Base-by-base conservation (phyloP, 2,329 filamentous ascomycete species). In the Westerdykella sp. region DNA sequence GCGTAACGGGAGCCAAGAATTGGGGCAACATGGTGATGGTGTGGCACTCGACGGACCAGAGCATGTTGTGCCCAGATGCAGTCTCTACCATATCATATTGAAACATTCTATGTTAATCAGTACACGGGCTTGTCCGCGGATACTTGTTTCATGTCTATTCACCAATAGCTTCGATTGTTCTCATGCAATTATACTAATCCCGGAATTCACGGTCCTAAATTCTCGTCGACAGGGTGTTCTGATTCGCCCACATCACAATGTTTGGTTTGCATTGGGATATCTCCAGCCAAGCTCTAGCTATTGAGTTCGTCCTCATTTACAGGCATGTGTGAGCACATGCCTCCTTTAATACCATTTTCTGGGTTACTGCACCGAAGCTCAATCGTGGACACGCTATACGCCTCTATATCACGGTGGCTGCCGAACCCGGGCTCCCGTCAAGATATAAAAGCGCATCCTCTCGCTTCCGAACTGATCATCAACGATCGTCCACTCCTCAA, bases 41-140 rank as follows among this genome's bases (percentile, higher is more conserved):
- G 32, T 18, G 32, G 32, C 16, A 15, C 13, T 18, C n/a, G 32
- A 11, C 32, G 32, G 32, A 35, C 18, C n/a, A 15, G 32, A 28
- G 32, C 32, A 12, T 35, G n/a, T 35, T 13, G 32, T 13, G 32
- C 9, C 4, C 25, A 4, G 11, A 12, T 12, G 25, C 25, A 28
- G 25, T 45, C 50, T 46, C 52, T 50, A 50, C 45, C 38, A 43
- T 47, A 45, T 43, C 47, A 54, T 50, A 57, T 60, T 56, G 50
- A 54, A 48, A 49, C 43, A 45, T 12, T 53, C 39, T 49, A 47
- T 43, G 37, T 50, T 56, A 49, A 57, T 56, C 44, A 53, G 47
- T 35, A 45, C 45, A 50, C 52, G 40, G 48, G 37, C 52, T 46
- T 48, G 39, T 44, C 11, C 32, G 36, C 22, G 22, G 10, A 3